Percentiles rank a stretch among this genome's conserved stretches.
Conservation (phyloP, 768 basidiomycete species). For the Guyanaporus albipodus region DNA sequence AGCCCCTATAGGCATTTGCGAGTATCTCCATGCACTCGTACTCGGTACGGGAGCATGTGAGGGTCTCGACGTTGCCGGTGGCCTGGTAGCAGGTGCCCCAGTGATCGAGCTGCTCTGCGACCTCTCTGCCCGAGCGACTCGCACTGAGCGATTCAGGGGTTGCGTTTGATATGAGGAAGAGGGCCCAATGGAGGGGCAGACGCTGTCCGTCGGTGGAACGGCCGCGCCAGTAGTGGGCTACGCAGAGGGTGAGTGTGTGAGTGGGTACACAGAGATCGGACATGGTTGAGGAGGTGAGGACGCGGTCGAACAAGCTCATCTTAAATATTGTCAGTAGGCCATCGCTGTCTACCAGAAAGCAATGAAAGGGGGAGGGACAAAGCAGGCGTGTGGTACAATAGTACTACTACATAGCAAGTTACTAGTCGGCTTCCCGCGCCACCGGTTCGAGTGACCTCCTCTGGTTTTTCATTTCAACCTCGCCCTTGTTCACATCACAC, state of each 20-base stretch:
- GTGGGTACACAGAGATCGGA: slow-evolving; percentile 4
- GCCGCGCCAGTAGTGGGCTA: slow-evolving; percentile 31
- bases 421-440: slow-evolving; percentile 27
- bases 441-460: slow-evolving; percentile 13
- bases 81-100: slow-evolving; percentile 31
- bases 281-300: slow-evolving; percentile 12
- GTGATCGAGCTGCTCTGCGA: slow-evolving; percentile 25
- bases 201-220: slow-evolving; percentile 18
- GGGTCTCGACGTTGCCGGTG: slow-evolving; percentile 28
- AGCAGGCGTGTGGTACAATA: neutral
- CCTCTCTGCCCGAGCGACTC: slow-evolving; percentile 22
- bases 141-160: slow-evolving; percentile 14
- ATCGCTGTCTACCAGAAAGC: slow-evolving; percentile 12
- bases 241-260: slow-evolving; percentile 23
- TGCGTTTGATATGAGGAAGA: slow-evolving; percentile 28
- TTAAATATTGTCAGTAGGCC: slow-evolving; percentile 15
- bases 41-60: slow-evolving; percentile 25
- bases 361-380: too few relatives aligned
- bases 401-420: too few relatives aligned
- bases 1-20: slow-evolving; percentile 27
- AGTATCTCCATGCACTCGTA: slow-evolving; percentile 32
- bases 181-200: slow-evolving; percentile 29
- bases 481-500: slow-evolving; percentile 25
- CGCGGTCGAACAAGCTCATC: neutral
- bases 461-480: slow-evolving; percentile 22